phyloP scores from a whole-genome alignment of 192 early-diverging fungal genomes.

The Gorgonomyces haynaldii region DNA sequence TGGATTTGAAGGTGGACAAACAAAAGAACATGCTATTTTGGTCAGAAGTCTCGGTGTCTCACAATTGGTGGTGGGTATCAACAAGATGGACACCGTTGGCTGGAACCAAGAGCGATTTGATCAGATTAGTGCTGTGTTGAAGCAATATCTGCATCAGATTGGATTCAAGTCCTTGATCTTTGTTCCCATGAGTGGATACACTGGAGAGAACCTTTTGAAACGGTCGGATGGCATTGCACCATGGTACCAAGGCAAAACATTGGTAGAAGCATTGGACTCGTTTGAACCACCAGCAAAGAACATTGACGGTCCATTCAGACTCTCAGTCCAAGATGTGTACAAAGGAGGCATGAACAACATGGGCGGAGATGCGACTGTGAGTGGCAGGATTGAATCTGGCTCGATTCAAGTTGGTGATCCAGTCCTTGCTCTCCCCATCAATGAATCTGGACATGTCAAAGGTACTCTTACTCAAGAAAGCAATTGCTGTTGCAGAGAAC shows the following conservation, averaged over 20 bases:
- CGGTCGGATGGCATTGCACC: background rate
- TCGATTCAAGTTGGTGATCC: constrained; percentile 78
- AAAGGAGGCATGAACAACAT: constrained; percentile 62
- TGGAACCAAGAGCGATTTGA: constrained; percentile 75
- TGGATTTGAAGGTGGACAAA: constrained; percentile 92
- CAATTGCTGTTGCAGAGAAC: constrained; percentile 62
- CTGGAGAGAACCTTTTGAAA: constrained; percentile 72
- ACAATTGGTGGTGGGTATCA: constrained; percentile 86
- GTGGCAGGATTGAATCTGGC: constrained; percentile 79
- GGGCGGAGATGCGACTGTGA: constrained; percentile 59
- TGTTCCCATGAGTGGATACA: constrained; percentile 86
- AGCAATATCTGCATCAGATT: constrained; percentile 58
- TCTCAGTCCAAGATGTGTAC: constrained; percentile 82
- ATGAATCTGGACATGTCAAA: constrained; percentile 62
- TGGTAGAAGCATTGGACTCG: constrained; percentile 67
- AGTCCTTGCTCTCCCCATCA: constrained; percentile 70
- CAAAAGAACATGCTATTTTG: constrained; percentile 88
- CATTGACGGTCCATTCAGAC: constrained; percentile 70
- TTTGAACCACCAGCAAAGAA: constrained; percentile 63
- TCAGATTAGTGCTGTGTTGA: constrained; percentile 60
- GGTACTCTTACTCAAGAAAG: constrained; percentile 39
- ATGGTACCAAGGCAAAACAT: constrained; percentile 75
- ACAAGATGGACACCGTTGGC: constrained; percentile 84
- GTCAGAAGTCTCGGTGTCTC: constrained; percentile 84
- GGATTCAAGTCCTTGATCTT: constrained; percentile 74